Base-by-base conservation (phyloP, 768 basidiomycete species). In the Xanthoconium stramineum region DNA sequence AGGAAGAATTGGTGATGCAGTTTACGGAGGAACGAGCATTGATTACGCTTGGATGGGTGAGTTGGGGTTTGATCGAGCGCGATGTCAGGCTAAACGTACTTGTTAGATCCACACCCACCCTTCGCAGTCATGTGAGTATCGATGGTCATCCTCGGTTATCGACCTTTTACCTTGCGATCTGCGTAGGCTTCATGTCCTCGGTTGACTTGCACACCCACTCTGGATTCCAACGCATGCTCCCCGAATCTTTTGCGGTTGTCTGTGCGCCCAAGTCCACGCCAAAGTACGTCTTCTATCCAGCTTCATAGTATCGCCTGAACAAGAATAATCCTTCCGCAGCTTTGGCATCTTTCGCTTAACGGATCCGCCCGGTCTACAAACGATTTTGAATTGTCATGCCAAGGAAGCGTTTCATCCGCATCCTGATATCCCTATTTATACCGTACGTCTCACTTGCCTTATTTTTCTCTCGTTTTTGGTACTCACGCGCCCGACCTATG, bases 191-290 rank as follows among this genome's bases (percentile, higher is more conserved):
- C 75, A 93, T 96, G 89, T 94, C 93, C 7, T 95, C 93, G 9
- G 86, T 95, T 17, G 94, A 96, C 69, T 71, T 97, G 20, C 94
- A 97, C 63, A 95, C 93, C 3, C 94, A 95, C 69, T 85, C 89
- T 1, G 87, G 83, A 9, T 97, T 94, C 73, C 94, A 96, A 63
- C 71, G 83, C 36, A 94, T 93, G 86, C 80, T 97, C 5, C 89
- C 89, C 0, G 94, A 97, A 67, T 93, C 91, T 0, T 91, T 96
- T 67, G 94, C 94, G 0, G 89, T 96, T 38, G 94, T 97, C 15
- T 94, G 91, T 65, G 91, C 93, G 5, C 94, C 94, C 0, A 83
- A 81, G 46, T 86, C 83, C 1, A 83, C 78, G 19, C 93, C 92
- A 0, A 85, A 82, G 88, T 91, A 71, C 29, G 85, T 66, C 38